These are phyloP conservation scores for Diplodia scrobiculata DNA, from an alignment of 2,329 filamentous ascomycete genomes.

Conservation along the genomic window DNA sequence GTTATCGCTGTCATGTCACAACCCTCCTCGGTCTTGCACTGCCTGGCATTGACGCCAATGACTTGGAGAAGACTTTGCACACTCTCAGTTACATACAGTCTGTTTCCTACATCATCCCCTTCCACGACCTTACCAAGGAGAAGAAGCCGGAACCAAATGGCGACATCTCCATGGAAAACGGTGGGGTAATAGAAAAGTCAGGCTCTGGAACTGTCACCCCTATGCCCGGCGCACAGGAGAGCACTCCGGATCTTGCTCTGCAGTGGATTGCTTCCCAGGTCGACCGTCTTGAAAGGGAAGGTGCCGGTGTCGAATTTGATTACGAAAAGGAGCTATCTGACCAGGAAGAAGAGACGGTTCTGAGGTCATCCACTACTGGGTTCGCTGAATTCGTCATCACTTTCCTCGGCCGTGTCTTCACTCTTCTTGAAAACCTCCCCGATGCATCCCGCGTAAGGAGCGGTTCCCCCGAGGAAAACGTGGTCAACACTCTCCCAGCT, in stretches of 20 bases:
- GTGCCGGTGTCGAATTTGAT: constrained; percentile 80
- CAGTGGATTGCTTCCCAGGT: constrained; percentile 94
- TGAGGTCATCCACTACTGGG: constrained; percentile 90
- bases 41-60: constrained; percentile 96
- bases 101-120: constrained; percentile 93
- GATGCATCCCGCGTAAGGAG: constrained; percentile 85
- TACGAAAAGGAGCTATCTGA: constrained; percentile 81
- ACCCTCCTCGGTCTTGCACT: constrained; percentile 88
- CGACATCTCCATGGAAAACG: constrained; percentile 15
- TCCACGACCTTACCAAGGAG: constrained; percentile 74
- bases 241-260: constrained; percentile 66
- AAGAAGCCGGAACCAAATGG: constrained; percentile 34
- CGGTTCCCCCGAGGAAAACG: constrained; percentile 92
- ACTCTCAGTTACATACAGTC: constrained; percentile 94
- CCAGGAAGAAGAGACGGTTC: constrained; percentile 80
- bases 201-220: constrained; percentile 39
- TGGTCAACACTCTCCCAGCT: constrained; percentile 91
- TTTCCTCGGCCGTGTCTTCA: constrained; percentile 92
- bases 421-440: constrained; percentile 88
- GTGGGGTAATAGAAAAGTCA: constrained; percentile 6
- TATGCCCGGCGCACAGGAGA: constrained; percentile 38
- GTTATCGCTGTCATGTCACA: constrained; percentile 95
- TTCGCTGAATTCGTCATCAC: constrained; percentile 91
- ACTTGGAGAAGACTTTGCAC: constrained; percentile 93
- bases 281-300: constrained; percentile 87